A percentile compares a stretch with the other conserved stretches of the same genome.
phyloP scores from a whole-genome alignment of 148 eudicot genomes.

The Diospyros lotus region DNA sequence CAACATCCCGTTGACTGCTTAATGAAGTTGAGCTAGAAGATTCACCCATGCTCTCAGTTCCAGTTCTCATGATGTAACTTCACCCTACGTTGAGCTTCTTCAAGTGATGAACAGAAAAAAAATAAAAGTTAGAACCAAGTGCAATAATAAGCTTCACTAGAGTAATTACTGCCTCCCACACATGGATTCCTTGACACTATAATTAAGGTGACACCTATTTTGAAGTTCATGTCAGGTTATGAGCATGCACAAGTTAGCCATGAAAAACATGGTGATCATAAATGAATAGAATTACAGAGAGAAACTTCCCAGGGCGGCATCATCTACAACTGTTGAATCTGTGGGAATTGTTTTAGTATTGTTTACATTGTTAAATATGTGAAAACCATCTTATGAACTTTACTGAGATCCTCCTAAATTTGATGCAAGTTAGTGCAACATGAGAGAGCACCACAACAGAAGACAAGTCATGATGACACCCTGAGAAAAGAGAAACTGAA shows the following conservation, averaged over 20 bases:
- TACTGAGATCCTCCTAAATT: background rate
- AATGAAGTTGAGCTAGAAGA: slow-evolving; percentile 70
- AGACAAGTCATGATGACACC: background rate
- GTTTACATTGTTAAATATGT: too few species aligned
- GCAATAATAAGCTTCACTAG: background rate
- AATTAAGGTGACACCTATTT: slow-evolving; percentile 1
- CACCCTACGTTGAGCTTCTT: slow-evolving; percentile 8
- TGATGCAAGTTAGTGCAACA: background rate
- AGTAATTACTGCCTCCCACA: background rate
- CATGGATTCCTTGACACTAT: background rate
- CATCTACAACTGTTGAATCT: background rate
- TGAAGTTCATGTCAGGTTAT: background rate
- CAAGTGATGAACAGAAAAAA: slow-evolving; percentile 1
- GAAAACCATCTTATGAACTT: background rate
- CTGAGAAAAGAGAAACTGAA: background rate
- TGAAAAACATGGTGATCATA: background rate
- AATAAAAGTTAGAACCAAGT: background rate
- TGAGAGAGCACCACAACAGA: background rate
- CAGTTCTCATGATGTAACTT: slow-evolving; percentile 44
- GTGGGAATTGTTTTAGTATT: background rate
- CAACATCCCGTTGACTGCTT: slow-evolving; percentile 59
- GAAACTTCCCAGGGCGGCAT: background rate
- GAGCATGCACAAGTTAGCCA: background rate
- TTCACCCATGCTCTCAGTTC: slow-evolving; percentile 32
- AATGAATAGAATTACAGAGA: background rate